Base-by-base conservation (phyloP, 306 rosid species). In the Rosa persica region DNA sequence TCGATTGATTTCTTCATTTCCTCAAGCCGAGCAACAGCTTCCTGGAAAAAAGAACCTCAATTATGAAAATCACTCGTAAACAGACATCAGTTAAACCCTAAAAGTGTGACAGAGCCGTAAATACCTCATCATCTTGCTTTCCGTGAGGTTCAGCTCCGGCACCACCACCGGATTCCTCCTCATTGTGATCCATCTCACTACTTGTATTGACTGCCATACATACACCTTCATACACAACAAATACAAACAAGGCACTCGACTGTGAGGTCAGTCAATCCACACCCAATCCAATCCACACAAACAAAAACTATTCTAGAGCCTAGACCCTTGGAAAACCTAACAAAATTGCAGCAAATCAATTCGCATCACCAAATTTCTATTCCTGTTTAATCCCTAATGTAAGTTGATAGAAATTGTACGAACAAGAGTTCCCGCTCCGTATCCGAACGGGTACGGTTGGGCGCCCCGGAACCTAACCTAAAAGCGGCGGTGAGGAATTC, bases 91-190 rank as follows among this genome's bases (percentile, higher is more conserved):
- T 22, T 34, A 62, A 65, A 65, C 70, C 44, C 70, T 65, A 65
- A 36, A 74, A 55, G 5, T 36, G 43, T 40, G 44, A 7, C 44
- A 16, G 44, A 65, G 44, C 8, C 12, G 0, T 5, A 34, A 83
- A 64, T 77, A 90, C 98, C 97, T 92, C 98, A 36, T 92, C 96
- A 76, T 95, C 93, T 73, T 91, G 94, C 87, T 95, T 92, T 76
- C 89, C 80, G 60, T 82, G 93, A 82, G 87, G 83, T 74, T 88
- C 93, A 79, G 83, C 79, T 25, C 78, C 92, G 25, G 54, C 68
- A 42, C 85, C 90, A 55, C 88, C 38, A 1, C 68, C 69, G 12
- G 42, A 73, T 64, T 93, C 98, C 73, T 95, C 98, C 73, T 92
- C 98, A 3, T 85, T 87, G 64, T 88, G 88, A 73, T 89, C 91